phyloP scores from a whole-genome alignment of 164 flowering plant species.

The Litsea cubeba region DNA sequence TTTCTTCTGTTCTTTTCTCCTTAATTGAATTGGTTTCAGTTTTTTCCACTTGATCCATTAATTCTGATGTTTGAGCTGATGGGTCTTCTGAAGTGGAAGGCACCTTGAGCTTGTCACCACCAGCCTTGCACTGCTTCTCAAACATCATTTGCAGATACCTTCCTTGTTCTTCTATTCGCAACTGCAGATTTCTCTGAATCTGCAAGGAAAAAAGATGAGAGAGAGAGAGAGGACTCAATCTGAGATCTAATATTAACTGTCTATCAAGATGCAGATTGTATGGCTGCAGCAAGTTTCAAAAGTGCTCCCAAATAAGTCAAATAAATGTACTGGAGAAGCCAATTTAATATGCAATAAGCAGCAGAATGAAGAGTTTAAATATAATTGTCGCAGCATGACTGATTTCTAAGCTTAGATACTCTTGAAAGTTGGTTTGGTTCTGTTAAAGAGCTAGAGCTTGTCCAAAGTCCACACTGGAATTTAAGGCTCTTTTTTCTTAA shows the following conservation, averaged over 20 bases:
- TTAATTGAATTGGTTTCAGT: conserved; percentile 6
- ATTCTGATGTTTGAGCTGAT: conserved; percentile 28
- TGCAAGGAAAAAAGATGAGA: conserved; percentile 23
- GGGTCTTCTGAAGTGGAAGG: conserved; percentile 29
- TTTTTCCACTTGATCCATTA: conserved; percentile 17
- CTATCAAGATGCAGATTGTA: not conserved
- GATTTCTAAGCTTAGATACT: too few species aligned
- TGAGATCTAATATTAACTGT: not conserved
- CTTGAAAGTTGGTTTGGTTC: too few species aligned
- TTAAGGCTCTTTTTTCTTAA: too few species aligned
- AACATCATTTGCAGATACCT: conserved; percentile 86
- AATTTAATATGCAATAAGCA: not conserved
- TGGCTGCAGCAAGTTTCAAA: not conserved
- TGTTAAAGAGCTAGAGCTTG: too few species aligned
- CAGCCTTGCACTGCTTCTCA: conserved; percentile 74
- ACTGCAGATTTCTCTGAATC: conserved; percentile 92
- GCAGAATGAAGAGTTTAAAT: not conserved
- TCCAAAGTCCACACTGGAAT: too few species aligned
- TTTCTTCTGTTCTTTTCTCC: conserved; percentile 15
- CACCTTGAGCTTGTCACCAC: conserved; percentile 40
- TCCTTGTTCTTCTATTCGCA: conserved; percentile 93
- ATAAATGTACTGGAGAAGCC: not conserved
- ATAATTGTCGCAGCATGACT: not conserved
- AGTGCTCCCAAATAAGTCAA: not conserved
- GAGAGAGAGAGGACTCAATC: too few species aligned